Evolutionary conservation across 306 rosid species (phyloP).

Genomic region (Cicer chorassanicum): DNA sequence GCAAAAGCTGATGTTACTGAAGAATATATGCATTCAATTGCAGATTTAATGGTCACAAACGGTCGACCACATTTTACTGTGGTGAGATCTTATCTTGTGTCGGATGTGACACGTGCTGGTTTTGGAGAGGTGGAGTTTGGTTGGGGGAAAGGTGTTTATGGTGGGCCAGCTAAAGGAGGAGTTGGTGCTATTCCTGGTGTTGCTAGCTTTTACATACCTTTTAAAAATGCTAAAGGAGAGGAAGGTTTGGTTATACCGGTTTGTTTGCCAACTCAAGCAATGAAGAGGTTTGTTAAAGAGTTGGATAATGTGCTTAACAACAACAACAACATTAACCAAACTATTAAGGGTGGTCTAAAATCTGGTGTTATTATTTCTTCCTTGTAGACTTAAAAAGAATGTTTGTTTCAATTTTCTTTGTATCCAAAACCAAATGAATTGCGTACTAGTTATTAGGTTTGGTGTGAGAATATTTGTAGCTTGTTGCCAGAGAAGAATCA

Average conservation of each 20-base stretch:
- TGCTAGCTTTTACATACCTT: conserved; percentile 19
- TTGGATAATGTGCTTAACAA: conserved; percentile 2
- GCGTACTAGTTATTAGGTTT: neutral
- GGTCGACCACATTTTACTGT: conserved; percentile 56
- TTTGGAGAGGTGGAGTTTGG: conserved; percentile 61
- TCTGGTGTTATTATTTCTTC: neutral
- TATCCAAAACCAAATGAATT: neutral
- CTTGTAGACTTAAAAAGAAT: neutral
- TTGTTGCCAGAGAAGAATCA: neutral
- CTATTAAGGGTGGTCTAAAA: neutral
- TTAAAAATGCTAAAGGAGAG: conserved; percentile 31
- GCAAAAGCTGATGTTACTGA: conserved; percentile 56
- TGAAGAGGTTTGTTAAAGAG: conserved; percentile 28
- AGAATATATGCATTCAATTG: conserved; percentile 66
- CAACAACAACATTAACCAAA: neutral
- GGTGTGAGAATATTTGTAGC: neutral
- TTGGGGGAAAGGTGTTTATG: conserved; percentile 43
- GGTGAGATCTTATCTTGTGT: conserved; percentile 52
- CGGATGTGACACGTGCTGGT: conserved; percentile 62
- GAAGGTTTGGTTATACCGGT: conserved; percentile 9
- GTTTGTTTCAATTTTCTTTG: conserved; percentile 7
- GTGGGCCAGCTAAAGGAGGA: conserved; percentile 17
- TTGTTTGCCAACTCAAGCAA: conserved; percentile 20
- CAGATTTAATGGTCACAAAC: conserved; percentile 55
- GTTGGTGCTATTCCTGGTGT: neutral